phyloP scores from a whole-genome alignment of 2,329 filamentous ascomycete genomes.

The Arthrobotrys sinensis region DNA sequence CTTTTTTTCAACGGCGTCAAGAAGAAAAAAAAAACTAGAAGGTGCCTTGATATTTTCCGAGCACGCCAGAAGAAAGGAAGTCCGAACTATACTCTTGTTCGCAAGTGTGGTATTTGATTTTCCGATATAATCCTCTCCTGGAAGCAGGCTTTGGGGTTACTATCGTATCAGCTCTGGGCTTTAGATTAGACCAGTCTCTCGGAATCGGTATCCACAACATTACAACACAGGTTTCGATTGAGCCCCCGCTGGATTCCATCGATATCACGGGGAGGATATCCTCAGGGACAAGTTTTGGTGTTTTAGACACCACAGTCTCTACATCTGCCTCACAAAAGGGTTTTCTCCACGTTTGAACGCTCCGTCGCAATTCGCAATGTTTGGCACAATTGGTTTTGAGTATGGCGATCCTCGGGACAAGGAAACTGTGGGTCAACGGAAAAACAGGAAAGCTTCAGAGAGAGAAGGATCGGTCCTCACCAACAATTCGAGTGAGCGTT shows the following conservation, averaged over 20 bases:
- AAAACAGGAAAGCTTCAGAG: constrained; percentile 50
- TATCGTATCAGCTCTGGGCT: constrained; percentile 37
- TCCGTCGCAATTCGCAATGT: constrained; percentile 47
- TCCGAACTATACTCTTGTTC: constrained; percentile 32
- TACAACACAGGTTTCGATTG: constrained; percentile 18
- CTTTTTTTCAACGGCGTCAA: constrained; percentile 25
- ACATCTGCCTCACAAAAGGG: neutral
- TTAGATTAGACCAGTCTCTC: constrained; percentile 32
- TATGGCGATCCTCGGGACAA: constrained; percentile 60
- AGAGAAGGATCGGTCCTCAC: constrained; percentile 59
- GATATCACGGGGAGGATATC: constrained; percentile 34
- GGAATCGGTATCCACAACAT: constrained; percentile 44
- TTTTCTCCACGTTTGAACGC: constrained; percentile 19
- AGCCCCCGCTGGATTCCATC: constrained; percentile 1
- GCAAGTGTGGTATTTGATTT: constrained; percentile 39
- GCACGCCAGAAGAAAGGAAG: constrained; percentile 30
- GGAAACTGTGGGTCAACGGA: constrained; percentile 59
- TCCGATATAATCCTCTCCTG: constrained; percentile 29
- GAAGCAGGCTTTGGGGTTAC: constrained; percentile 10
- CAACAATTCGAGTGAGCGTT: constrained; percentile 55
- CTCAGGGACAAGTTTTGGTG: constrained; percentile 4
- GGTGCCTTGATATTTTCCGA: constrained; percentile 53
- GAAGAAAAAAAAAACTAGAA: constrained; percentile 33
- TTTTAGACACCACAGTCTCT: neutral
- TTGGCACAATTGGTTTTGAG: constrained; percentile 47